Evolutionary conservation across 306 rosid genomes (phyloP), one percentile per base, ranked within the genome.

Genomic region (Quercus dentata): DNA sequence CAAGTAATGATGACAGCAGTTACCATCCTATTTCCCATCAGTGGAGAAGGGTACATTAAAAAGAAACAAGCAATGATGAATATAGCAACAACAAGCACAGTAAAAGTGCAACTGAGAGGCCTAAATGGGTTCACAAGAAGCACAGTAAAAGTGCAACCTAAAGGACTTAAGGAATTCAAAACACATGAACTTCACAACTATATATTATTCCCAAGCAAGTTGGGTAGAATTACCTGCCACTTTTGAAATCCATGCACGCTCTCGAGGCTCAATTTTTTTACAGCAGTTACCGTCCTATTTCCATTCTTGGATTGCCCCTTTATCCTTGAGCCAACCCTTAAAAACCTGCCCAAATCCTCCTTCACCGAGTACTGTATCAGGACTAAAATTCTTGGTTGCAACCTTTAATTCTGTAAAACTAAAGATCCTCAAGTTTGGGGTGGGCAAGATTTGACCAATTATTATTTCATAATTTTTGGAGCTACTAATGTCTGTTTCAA

Each of bases 321-420:
- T 94, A 15, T 91, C 96, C 19, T 91, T 98, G 23, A 96, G 85
- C 98, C 90, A 93, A 18, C 99, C 99, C 81, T 86, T 96, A 77
- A 20, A 96, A 74, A 96, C 98, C 79, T 86, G 89, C 20, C 99
- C 98, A 63, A 96, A 96, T 21, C 99, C 99, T 18, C 98, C 99
- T 62, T 90, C 99, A 1, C 99, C 99, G 56, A 33, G 6, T 5
- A 33, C 7, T 33, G 38, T 33, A 31, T 31, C 35, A 31, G 1
- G 6, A 90, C 84, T 90, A 86, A 96, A 96, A 87, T 91, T 93
- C 82, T 63, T 93, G 75, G 99, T 91, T 15, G 99, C 93, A 69
- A 74, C 71, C 68, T 78, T 96, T 80, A 96, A 76, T 76, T 96
- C 97, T 0, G 89, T 87, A 74, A 83, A 91, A 74, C 92, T 73